Base-by-base conservation (phyloP, 495 filamentous ascomycete genomes). In the Tirmania nivea region DNA sequence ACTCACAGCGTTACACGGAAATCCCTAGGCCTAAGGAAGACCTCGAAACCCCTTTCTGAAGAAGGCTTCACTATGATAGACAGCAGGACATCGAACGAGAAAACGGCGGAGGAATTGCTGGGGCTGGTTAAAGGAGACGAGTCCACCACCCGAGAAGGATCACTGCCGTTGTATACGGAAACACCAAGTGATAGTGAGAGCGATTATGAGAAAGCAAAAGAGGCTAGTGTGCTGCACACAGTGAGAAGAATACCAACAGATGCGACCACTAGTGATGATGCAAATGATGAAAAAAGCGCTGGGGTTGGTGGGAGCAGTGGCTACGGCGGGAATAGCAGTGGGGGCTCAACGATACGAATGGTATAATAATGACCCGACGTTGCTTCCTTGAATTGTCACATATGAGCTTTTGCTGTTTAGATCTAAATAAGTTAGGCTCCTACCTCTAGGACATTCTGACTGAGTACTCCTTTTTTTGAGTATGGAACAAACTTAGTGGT, bases 91-190 rank as follows among this genome's bases (percentile, higher is more conserved):
- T 55, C 52, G 8, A 47, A 53, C 8, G 60, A 61, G 36, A 57
- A 49, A 51, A 94, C 88, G 0, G 90, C 95, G 60, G 90, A 97
- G 66, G 90, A 97, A 60, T 72, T 76, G 35, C 63, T 94, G 17
- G 90, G 90, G 0, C 75, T 97, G 1, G 89, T 95, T 6, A 79
- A 80, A 60, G 86, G 85, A 50, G 39, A 45, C 17, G 9, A 45
- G 3, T 19, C 39, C 17, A 45, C 4, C 17, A 31, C 25, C 25
- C 1, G 39, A 45, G 12, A 14, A 14, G 39, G 17, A 14, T 14
- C 39, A 45, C 8, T 45, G 17, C 39, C 39, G 2, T 19, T 45
- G 10, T 57, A 53, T 16, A 51, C 53, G 16, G 48, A 57, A 42
- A 20, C 31, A 8, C 11, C 50, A 10, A 54, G 31, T n/a, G 54